Base-by-base conservation (phyloP, 768 basidiomycete genomes). In the Boletus subparvulus region DNA sequence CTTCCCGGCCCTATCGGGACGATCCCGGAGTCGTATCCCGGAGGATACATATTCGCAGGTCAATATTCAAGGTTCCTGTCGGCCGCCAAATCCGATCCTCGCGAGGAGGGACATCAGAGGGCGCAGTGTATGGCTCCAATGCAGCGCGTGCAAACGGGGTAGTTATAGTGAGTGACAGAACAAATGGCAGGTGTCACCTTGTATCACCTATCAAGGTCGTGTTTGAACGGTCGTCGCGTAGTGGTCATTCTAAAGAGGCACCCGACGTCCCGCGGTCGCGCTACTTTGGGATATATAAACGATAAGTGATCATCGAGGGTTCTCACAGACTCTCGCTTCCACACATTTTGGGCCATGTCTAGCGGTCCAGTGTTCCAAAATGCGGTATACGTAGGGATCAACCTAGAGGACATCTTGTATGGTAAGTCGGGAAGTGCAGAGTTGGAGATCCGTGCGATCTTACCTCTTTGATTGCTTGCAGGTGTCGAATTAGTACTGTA, bases 401-500 rank as follows among this genome's bases (percentile, higher is more conserved):
- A 60, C 47, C 7, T 69, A 8, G 17, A 68, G 30, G n/a, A 67
- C 24, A 60, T 69, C 24, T 42, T 68, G 51, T 69, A 68, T 56
- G 67, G 67, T 65, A 50, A 49, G 63, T 54, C 2, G 6, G 12
- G 1, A 1, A 8, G 28, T 30, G 21, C 12, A 16, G 17, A 14
- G 14, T 33, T 30, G 32, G 17, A n/a, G 12, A 13, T 24, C 3
- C 9, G 3, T 12, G 7, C 0, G 3, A 30, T 33, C 47, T 56
- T 8, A 46, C n/a, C 5, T 19, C 11, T 32, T 48, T 3, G 32
- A 3, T 46, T 4, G 6, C 17, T 28, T n/a, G 21, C 50, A 69
- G 69, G 69, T 13, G 14, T 65, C 26, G 63, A 70, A 39, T 26
- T 69, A 5, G 61, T 68, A 24, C 39, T 69, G 16, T 70, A 70